phyloP scores from a whole-genome alignment of 495 filamentous ascomycete species.

The Aspergillus olivimuriae region DNA sequence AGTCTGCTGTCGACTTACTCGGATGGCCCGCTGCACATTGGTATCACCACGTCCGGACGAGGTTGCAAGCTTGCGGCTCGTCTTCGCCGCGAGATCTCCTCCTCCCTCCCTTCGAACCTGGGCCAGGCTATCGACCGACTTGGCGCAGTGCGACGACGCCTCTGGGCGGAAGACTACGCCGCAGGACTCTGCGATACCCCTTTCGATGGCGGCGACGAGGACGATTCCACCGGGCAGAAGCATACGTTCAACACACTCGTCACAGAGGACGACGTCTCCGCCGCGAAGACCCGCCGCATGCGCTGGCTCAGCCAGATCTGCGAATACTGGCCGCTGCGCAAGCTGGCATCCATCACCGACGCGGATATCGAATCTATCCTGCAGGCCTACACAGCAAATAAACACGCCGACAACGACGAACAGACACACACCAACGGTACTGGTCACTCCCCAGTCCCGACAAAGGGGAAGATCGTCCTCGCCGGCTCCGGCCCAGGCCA shows the following conservation, averaged over 20 bases:
- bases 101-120: conserved; percentile 71
- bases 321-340: conserved; percentile 93
- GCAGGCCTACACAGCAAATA: conserved; percentile 49
- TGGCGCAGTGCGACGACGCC: conserved; percentile 65
- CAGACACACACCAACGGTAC: too few relatives aligned
- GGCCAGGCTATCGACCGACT: conserved; percentile 74
- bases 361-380: conserved; percentile 70
- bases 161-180: conserved; percentile 73
- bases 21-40: conserved; percentile 90
- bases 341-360: conserved; percentile 72
- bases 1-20: conserved; percentile 80
- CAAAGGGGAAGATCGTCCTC: conserved; percentile 68
- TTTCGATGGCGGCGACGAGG: conserved; percentile 61
- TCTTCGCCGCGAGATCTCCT: conserved; percentile 81
- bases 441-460: too few relatives aligned
- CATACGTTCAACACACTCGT: conserved; percentile 81
- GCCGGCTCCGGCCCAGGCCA: conserved; percentile 92
- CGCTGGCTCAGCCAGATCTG: conserved; percentile 95
- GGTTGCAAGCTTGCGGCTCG: conserved; percentile 91
- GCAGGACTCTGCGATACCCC: conserved; percentile 38
- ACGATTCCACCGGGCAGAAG: conserved; percentile 79
- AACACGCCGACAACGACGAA: conserved; percentile 11
- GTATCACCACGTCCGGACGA: conserved; percentile 90
- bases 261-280: conserved; percentile 62
- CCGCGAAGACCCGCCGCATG: conserved; percentile 73